A percentile compares a stretch with the other conserved stretches of the same genome.
Evolutionary conservation across 805 yeast species (phyloP).

Genomic region (Nakazawaea sp.): DNA sequence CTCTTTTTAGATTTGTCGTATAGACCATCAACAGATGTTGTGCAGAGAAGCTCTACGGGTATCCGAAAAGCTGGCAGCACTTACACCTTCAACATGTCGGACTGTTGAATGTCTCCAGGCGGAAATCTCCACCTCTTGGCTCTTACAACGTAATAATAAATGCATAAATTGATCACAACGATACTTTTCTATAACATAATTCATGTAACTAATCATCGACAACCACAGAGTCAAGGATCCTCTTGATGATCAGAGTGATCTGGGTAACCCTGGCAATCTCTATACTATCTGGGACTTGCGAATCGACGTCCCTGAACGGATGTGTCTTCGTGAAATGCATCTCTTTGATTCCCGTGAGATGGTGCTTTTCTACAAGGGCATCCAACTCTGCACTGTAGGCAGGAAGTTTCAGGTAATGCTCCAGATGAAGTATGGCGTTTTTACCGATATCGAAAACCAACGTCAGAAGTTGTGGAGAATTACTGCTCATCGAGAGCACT

Average conservation of each 20-base stretch:
- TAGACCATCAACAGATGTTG: no score
- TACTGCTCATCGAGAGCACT: slow-evolving; percentile 2
- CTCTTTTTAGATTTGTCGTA: no score
- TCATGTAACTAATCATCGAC: slow-evolving; percentile 4
- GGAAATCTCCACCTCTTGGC: no score
- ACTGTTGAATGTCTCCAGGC: no score
- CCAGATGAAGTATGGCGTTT: slow-evolving; percentile 22
- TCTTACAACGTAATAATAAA: no score
- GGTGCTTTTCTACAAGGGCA: slow-evolving; percentile 16
- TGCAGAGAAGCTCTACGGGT: no score
- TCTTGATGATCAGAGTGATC: slow-evolving; percentile 1
- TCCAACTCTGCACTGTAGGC: slow-evolving; percentile 16
- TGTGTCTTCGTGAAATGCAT: slow-evolving; percentile 13
- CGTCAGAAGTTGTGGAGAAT: slow-evolving; percentile 8
- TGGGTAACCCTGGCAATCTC: background rate
- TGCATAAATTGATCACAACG: no score
- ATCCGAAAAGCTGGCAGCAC: no score
- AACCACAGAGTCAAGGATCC: slow-evolving; percentile 5
- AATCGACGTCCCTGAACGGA: slow-evolving; percentile 11
- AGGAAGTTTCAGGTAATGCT: slow-evolving; percentile 19
- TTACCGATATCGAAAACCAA: slow-evolving; percentile 8
- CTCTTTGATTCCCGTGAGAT: slow-evolving; percentile 16
- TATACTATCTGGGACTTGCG: background rate
- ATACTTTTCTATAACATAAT: no score
- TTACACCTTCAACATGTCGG: no score